Evolutionary conservation across 2,329 filamentous ascomycete genomes (phyloP).

Genomic region (Claviceps capensis): DNA sequence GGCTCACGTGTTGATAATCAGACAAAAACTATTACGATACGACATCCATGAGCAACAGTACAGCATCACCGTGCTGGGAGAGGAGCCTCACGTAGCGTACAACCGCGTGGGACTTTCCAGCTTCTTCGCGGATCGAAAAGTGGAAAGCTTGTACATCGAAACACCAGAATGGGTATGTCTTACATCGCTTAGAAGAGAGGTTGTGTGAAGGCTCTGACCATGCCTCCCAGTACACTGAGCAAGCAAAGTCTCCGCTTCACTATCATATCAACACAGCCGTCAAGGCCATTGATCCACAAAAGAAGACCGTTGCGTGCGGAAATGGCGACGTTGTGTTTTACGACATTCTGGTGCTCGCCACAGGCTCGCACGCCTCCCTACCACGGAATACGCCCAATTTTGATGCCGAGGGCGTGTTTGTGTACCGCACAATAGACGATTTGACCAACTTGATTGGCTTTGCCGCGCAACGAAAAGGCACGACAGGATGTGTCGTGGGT

Average conservation of each 20-base stretch:
- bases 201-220: background rate
- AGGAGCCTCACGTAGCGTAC: conserved; percentile 78
- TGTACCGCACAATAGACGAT: conserved; percentile 78
- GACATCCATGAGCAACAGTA: conserved; percentile 65
- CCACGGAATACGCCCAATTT: conserved; percentile 59
- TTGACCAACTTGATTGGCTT: conserved; percentile 64
- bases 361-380: conserved; percentile 71
- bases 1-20: conserved; percentile 19
- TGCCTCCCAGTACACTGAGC: conserved; percentile 44
- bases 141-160: conserved; percentile 82
- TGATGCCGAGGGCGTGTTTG: conserved; percentile 72
- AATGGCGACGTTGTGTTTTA: conserved; percentile 59
- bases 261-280: conserved; percentile 66
- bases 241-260: conserved; percentile 52
- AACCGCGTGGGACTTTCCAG: conserved; percentile 81
- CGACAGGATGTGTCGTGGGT: conserved; percentile 64
- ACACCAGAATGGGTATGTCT: conserved; percentile 60
- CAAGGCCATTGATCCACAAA: conserved; percentile 44
- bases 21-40: conserved; percentile 79
- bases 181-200: background rate
- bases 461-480: conserved; percentile 50
- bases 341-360: conserved; percentile 71
- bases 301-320: conserved; percentile 56
- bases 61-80: conserved; percentile 72
- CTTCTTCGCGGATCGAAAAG: conserved; percentile 75